Evolutionary conservation across 2,329 filamentous ascomycete genomes (phyloP), one percentile per base, ranked within the genome.

Genomic region (Hypoxylon sp.): DNA sequence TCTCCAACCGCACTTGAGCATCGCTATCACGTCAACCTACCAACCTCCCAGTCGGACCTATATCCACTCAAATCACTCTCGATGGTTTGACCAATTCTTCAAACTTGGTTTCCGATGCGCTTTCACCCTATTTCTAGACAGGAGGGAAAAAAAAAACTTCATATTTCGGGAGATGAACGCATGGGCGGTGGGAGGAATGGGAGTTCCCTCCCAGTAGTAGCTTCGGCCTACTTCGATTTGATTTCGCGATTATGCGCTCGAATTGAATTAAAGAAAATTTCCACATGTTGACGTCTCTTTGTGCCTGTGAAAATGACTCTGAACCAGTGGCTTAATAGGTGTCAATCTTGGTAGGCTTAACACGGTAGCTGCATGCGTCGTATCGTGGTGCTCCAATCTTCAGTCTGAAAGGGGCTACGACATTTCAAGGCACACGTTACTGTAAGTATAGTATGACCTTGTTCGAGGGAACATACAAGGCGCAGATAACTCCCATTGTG

Each of bases 241-340:
- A 10, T n/a, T 8, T 31, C 40, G 35, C 24, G 31, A 48, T 43
- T 15, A 35, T 54, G 46, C 56, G 41, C 46, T 54, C 57, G 56
- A 63, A 63, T 55, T n/a, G n/a, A n/a, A n/a, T n/a, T n/a, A 24
- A 50, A 63, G 37, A 37, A 50, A 50, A 35, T 49, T 40, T 49
- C 23, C 48, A 45, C 47, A 54, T 35, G 41, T n/a, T 17, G 11
- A 21, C 4, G 8, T 33, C 35, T 38, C 11, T 10, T n/a, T 20
- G 15, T 23, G 9, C 2, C 15, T 13, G 20, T 5, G 3, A 13
- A 11, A 20, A 9, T 21, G 35, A 21, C 17, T 29, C 9, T 29
- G 27, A 29, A 29, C 27, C 3, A 29, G 27, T 29, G 8, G 9
- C 13, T 29, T 10, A 4, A 11, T 11, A 29, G 27, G 3, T 29